Evolutionary conservation across 1,139 yeast species (phyloP).

Genomic region (Zhuliangozyma blackwelliae): DNA sequence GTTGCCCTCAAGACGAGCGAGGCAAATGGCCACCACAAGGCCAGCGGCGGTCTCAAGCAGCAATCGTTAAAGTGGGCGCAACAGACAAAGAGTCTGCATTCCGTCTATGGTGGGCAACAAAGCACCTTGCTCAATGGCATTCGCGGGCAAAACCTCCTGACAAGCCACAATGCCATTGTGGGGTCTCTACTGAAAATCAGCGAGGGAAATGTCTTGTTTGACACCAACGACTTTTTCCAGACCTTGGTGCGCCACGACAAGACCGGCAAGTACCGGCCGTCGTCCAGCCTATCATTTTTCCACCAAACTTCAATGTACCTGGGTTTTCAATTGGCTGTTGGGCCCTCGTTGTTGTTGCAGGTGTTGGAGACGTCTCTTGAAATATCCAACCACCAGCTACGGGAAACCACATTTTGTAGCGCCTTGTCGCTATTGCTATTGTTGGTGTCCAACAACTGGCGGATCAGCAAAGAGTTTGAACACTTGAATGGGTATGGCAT

Average conservation of each 20-base stretch:
- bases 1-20: slow-evolving; percentile 17
- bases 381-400: slow-evolving; percentile 4
- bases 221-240: slow-evolving; percentile 21
- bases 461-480: slow-evolving; percentile 40
- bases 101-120: no score
- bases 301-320: slow-evolving; percentile 20
- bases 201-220: slow-evolving; percentile 28
- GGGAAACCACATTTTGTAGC: slow-evolving; percentile 21
- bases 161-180: slow-evolving; percentile 12
- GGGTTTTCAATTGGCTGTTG: slow-evolving; percentile 35
- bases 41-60: not conserved
- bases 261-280: not conserved
- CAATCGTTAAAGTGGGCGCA: slow-evolving; percentile 5
- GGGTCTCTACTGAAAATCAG: slow-evolving; percentile 18
- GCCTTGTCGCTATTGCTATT: slow-evolving; percentile 23
- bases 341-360: slow-evolving; percentile 28
- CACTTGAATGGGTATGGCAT: slow-evolving; percentile 40
- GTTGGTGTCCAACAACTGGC: slow-evolving; percentile 32
- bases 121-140: not conserved
- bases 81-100: slow-evolving; percentile 2
- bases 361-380: slow-evolving; percentile 26
- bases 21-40: slow-evolving; percentile 1
- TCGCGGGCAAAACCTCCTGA: not conserved
- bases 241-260: slow-evolving; percentile 3
- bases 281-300: no score